These are phyloP conservation scores for Tetrapisispora taiwanensis DNA, from an alignment of 805 yeast species.

Conservation along the genomic window DNA sequence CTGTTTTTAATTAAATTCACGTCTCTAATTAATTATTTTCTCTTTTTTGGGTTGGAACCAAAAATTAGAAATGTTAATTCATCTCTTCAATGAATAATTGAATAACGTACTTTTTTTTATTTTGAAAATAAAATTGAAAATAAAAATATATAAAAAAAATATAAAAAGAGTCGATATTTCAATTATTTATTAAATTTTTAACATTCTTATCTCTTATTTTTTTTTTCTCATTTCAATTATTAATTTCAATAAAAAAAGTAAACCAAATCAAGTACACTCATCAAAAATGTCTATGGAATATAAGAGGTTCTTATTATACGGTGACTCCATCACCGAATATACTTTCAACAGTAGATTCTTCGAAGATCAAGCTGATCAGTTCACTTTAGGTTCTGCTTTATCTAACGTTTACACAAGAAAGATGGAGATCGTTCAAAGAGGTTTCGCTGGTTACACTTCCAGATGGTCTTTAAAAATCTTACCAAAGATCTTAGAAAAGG, in stretches of 20 bases:
- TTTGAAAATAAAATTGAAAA: too few relatives aligned
- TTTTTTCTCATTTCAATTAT: not conserved
- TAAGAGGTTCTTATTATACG: conserved; percentile 2
- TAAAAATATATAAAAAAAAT: too few relatives aligned
- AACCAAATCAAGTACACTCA: too few relatives aligned
- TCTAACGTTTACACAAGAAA: conserved; percentile 43
- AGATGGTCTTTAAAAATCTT: conserved; percentile 45
- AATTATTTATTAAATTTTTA: too few relatives aligned
- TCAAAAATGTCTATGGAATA: not conserved
- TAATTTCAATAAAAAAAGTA: not conserved
- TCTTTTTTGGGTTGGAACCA: too few relatives aligned
- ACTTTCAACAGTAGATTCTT: conserved; percentile 9
- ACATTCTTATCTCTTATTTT: too few relatives aligned
- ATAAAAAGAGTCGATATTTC: too few relatives aligned
- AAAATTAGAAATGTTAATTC: too few relatives aligned
- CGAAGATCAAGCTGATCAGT: conserved; percentile 22
- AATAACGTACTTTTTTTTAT: too few relatives aligned
- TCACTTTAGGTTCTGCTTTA: conserved; percentile 43
- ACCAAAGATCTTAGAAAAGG: conserved; percentile 40
- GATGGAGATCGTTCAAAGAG: conserved; percentile 62
- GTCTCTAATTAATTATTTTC: too few relatives aligned
- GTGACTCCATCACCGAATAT: conserved; percentile 4
- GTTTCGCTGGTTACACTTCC: conserved; percentile 68
- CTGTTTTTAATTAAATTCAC: too few relatives aligned
- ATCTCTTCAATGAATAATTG: too few relatives aligned